Evolutionary conservation across 2,329 filamentous ascomycete genomes (phyloP).

Genomic region (Aspergillus persii): DNA sequence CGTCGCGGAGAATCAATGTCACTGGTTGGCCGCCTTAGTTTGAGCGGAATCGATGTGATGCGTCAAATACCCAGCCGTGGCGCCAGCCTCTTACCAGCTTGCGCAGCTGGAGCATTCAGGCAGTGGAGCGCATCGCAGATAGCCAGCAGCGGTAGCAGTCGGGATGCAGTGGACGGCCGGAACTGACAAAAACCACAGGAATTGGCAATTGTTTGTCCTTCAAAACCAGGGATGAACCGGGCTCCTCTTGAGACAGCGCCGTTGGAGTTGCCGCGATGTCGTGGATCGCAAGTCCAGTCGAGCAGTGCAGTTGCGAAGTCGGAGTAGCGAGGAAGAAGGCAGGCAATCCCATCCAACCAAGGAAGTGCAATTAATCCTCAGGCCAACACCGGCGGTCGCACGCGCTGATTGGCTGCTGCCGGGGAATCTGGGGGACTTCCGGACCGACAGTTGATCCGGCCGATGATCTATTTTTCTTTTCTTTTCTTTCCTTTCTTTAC

Average conservation of each 20-base stretch:
- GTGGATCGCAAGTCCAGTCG: no score
- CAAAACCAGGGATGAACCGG: background rate
- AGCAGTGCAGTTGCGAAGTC: no score
- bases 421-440: conserved; percentile 22
- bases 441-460: conserved; percentile 32
- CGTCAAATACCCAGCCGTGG: background rate
- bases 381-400: background rate
- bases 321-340: no score
- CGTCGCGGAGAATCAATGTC: conserved; percentile 1
- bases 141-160: background rate
- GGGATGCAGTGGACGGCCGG: background rate
- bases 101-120: background rate
- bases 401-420: conserved; percentile 25
- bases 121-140: background rate
- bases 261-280: no score
- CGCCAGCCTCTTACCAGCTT: conserved; percentile 1
- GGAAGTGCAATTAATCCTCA: no score
- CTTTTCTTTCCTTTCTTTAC: background rate
- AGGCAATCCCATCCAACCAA: no score
- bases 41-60: conserved; percentile 1
- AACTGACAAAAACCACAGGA: background rate
- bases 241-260: no score
- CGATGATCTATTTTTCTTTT: conserved; percentile 2
- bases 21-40: background rate
- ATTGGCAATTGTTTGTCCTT: background rate